Percentiles rank a stretch among this genome's conserved stretches.
phyloP scores from a whole-genome alignment of 2,329 filamentous ascomycete genomes.

The Aspergillus bombycis region DNA sequence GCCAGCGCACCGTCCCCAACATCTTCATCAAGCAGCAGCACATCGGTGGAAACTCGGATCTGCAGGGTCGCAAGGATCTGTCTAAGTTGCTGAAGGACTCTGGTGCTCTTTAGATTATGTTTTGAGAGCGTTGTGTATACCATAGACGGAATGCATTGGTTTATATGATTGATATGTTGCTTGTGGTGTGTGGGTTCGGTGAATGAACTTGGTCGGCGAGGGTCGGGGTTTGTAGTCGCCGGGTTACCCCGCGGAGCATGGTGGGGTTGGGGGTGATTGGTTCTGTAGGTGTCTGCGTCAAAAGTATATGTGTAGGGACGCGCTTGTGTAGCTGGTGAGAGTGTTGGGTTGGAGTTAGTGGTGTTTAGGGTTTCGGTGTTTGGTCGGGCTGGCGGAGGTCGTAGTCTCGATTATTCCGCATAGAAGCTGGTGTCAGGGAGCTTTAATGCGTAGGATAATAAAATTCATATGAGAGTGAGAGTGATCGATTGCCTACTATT shows the following conservation, averaged over 20 bases:
- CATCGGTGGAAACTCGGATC: constrained; percentile 93
- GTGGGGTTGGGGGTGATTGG: neutral
- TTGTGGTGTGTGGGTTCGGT: neutral
- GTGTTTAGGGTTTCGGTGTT: no score
- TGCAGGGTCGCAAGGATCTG: constrained; percentile 72
- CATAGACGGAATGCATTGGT: neutral
- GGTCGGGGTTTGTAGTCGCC: neutral
- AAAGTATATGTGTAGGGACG: no score
- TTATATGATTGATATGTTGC: neutral
- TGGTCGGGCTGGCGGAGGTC: no score
- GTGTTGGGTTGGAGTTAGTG: neutral
- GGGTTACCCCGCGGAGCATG: neutral
- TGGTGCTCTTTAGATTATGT: constrained; percentile 57
- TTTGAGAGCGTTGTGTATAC: neutral
- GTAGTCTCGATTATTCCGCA: no score
- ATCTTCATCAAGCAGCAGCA: constrained; percentile 90
- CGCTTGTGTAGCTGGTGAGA: neutral
- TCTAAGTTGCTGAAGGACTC: constrained; percentile 66
- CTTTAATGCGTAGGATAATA: neutral
- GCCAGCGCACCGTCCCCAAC: constrained; percentile 91
- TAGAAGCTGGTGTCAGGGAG: no score
- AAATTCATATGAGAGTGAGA: no score
- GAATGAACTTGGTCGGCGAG: neutral
- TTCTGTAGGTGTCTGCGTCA: neutral
- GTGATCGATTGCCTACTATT: neutral